phyloP scores from a whole-genome alignment of 352 stramenopile genomes.

The Phytophthora uliginosa region DNA sequence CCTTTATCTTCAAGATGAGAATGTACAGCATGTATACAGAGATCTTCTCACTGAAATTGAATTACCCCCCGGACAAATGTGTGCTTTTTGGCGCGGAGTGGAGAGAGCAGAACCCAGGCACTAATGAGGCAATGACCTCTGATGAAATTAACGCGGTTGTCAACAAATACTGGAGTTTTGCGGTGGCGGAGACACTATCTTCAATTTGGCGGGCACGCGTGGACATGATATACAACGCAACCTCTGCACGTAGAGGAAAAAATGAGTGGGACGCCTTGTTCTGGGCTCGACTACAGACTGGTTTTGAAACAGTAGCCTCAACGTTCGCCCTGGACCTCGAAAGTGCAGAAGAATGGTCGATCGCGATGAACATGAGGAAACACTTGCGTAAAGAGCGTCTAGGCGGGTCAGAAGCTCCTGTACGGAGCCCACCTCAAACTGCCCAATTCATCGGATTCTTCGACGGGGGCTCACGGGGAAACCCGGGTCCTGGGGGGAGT shows the following conservation, averaged over 20 bases:
- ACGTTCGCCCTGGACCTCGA: background rate
- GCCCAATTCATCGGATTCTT: background rate
- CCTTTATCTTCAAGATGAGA: too few relatives aligned
- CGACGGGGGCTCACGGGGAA: background rate
- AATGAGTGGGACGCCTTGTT: background rate
- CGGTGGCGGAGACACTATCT: background rate
- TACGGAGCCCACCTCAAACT: background rate
- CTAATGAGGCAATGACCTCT: background rate
- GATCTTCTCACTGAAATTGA: background rate
- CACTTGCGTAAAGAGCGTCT: background rate
- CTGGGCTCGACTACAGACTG: background rate
- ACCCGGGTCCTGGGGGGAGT: background rate
- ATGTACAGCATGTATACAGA: too few relatives aligned
- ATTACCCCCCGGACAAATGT: background rate
- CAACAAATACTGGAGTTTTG: background rate
- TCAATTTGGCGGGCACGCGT: background rate
- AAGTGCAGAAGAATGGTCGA: background rate
- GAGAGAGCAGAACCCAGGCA: background rate
- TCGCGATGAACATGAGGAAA: background rate
- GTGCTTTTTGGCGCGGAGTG: background rate
- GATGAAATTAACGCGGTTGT: background rate
- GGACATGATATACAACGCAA: background rate
- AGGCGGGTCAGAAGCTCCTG: background rate
- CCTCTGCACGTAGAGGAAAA: background rate
- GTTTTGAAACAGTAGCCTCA: background rate